Evolutionary conservation across 441 rosid genomes (phyloP).

Genomic region (Adansonia madagascariensis): DNA sequence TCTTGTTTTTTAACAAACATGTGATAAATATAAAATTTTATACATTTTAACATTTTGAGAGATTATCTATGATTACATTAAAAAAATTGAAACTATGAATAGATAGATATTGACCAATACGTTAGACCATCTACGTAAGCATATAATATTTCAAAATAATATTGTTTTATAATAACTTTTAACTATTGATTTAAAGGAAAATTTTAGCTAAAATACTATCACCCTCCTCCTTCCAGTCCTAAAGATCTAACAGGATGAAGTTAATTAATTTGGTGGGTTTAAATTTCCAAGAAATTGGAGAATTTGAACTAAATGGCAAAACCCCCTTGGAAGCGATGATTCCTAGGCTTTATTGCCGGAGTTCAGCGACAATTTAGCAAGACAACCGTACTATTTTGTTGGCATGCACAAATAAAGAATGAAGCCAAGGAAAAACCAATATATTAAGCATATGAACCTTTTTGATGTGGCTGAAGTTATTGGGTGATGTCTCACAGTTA

Average conservation of each 20-base stretch:
- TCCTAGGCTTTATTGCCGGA: not conserved
- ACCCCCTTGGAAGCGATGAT: not conserved
- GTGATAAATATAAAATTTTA: too few relatives aligned
- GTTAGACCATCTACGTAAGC: too few relatives aligned
- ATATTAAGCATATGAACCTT: not conserved
- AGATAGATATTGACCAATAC: too few relatives aligned
- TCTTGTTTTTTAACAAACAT: too few relatives aligned
- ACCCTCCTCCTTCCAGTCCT: not conserved
- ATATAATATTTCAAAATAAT: too few relatives aligned
- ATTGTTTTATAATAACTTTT: too few relatives aligned
- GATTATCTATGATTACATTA: too few relatives aligned
- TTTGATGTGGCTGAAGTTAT: not conserved
- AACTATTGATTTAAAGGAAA: too few relatives aligned
- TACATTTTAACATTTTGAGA: too few relatives aligned
- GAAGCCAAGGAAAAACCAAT: not conserved
- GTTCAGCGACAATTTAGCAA: constrained; percentile 10
- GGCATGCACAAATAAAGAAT: constrained; percentile 14
- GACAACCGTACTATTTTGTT: constrained; percentile 7
- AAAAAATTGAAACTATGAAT: too few relatives aligned
- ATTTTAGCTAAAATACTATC: too few relatives aligned
- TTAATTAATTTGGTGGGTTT: not conserved
- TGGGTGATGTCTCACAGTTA: not conserved
- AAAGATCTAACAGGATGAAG: not conserved
- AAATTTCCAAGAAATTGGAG: not conserved
- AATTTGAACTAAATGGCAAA: not conserved